Percentiles rank a stretch among this genome's conserved stretches.
Conservation (phyloP, 78 protist genomes). For the Cyanophora paradoxa region DNA sequence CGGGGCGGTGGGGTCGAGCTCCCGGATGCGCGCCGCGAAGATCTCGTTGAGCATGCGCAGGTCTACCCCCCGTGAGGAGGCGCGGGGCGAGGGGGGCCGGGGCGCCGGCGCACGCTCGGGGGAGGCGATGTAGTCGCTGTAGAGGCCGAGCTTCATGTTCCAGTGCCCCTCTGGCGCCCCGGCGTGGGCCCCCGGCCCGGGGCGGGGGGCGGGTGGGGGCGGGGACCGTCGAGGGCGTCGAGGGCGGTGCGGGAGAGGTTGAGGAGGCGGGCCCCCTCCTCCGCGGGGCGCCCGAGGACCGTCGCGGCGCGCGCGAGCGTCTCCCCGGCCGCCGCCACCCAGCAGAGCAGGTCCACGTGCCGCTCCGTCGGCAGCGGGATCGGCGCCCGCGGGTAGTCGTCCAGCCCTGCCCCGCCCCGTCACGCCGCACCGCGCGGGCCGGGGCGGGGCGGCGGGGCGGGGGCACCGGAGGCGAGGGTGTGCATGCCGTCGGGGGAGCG, state of each 20-base stretch:
- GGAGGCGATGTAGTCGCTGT: neutral
- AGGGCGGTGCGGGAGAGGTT: no score
- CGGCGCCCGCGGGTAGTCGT: slow-evolving; percentile 78
- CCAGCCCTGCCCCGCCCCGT: slow-evolving; percentile 79
- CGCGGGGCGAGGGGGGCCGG: no score
- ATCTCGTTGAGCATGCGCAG: neutral
- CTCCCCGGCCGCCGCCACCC: no score
- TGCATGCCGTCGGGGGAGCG: slow-evolving; percentile 2
- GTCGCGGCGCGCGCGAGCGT: no score
- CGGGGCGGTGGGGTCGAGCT: neutral
- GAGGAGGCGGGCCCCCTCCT: no score
- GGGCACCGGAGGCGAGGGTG: no score
- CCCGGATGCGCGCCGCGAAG: neutral
- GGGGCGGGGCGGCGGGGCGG: no score
- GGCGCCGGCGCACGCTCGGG: no score
- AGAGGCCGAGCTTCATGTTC: neutral
- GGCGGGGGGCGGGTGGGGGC: neutral
- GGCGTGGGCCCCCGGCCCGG: neutral
- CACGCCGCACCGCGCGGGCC: no score
- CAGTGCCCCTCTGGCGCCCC: slow-evolving; percentile 8
- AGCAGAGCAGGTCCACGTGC: slow-evolving; percentile 73
- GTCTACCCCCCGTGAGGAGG: no score
- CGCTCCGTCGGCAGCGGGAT: slow-evolving; percentile 19
- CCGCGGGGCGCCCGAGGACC: no score
- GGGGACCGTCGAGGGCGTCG: neutral